Base-by-base conservation (phyloP, 2,329 filamentous ascomycete genomes). In the Colletotrichum sp. region DNA sequence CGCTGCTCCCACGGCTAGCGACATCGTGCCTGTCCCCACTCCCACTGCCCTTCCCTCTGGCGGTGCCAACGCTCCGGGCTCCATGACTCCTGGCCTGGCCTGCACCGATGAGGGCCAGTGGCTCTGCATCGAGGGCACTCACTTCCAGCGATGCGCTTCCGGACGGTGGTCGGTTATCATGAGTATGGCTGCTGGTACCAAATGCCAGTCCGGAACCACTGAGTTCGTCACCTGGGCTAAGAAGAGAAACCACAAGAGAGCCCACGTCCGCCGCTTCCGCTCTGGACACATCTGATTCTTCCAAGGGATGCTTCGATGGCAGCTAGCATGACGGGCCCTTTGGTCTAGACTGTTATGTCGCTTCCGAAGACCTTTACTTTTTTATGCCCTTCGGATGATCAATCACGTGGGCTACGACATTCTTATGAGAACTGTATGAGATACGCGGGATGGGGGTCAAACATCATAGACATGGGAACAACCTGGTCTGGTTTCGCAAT, bases 61-160 rank as follows among this genome's bases (percentile, higher is more conserved):
- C 34, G 75, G 77, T 26, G 78, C 77, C 61, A 78, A 74, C 76
- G 80, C 78, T 30, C 63, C 72, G 14, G 83, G 85, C 55, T 79
- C 79, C 71, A 81, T 81, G 64, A 78, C 81, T 26, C 80, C 85
- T 8, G 87, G 86, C 36, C 83, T 86, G 16, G 70, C 86, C 24
- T 93, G 92, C 84, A 83, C 80, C 39, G 74, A 83, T 6, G 91
- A 93, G 79, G 92, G 92, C 24, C 79, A 82, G 18, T 93, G 90
- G 90, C 90, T 91, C 83, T 93, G 92, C 81, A 83, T 92, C 30
- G 85, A 83, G 21, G 91, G 90, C 66, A 83, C 82, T 28, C 85
- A 87, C 66, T 93, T 92, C 86, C 91, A 93, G 83, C 90, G 91
- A 72, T 93, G 92, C 79, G 91, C 90, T n/a, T 89, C 86, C 16